Evolutionary conservation across 352 stramenopile species (phyloP).

Genomic region (Phytophthora pluvialis): DNA sequence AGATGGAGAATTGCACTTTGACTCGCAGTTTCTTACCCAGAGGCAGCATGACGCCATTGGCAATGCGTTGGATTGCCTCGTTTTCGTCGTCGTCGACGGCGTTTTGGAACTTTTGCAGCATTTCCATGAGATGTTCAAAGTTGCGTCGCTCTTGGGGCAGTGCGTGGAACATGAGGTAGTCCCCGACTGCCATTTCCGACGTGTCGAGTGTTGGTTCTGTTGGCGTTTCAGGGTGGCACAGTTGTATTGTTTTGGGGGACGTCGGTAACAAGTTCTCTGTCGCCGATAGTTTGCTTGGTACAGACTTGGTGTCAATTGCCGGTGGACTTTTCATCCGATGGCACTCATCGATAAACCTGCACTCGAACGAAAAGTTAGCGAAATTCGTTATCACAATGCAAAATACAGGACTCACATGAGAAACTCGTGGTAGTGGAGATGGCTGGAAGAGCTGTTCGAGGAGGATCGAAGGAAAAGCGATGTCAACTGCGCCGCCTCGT

Average conservation of each 20-base stretch:
- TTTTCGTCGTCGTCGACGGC: neutral
- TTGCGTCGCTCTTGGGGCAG: conserved; percentile 45
- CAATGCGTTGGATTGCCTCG: conserved; percentile 28
- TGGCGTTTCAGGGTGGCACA: neutral
- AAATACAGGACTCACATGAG: conserved; percentile 24
- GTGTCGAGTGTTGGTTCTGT: neutral
- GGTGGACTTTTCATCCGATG: conserved; percentile 2
- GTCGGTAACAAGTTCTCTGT: neutral
- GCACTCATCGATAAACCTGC: conserved; percentile 31
- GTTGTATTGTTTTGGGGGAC: conserved; percentile 3
- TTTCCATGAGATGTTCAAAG: conserved; percentile 68
- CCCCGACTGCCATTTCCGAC: conserved; percentile 36
- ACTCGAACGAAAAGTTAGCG: neutral
- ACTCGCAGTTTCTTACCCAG: conserved; percentile 49
- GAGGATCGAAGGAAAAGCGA: conserved; percentile 48
- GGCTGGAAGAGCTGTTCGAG: conserved; percentile 17
- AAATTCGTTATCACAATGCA: neutral
- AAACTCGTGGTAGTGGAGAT: conserved; percentile 51
- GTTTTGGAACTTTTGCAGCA: conserved; percentile 51
- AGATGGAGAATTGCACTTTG: conserved; percentile 54
- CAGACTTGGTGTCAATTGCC: conserved; percentile 2
- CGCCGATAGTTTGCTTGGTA: neutral
- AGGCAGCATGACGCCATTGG: conserved; percentile 45
- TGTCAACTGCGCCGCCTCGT: conserved; percentile 43
- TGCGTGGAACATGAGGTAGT: conserved; percentile 63